A percentile compares a stretch with the other conserved stretches of the same genome.
Conservation (phyloP, 208 protist species). For the Trypanosoma conorhini region DNA sequence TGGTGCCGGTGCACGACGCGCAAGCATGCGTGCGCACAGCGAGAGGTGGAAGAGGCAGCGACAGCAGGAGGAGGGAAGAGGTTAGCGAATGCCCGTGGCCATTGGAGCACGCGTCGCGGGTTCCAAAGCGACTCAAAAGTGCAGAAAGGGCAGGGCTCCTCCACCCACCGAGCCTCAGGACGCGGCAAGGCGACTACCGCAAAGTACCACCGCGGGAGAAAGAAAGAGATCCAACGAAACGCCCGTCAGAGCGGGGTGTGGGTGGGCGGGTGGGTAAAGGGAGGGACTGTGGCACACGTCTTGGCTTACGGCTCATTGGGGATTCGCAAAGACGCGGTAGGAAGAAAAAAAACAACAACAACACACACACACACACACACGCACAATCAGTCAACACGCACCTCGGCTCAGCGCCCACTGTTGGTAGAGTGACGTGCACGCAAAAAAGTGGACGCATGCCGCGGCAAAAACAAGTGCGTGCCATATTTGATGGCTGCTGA, state of each 20-base stretch:
- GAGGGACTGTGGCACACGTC: slow-evolving; percentile 25
- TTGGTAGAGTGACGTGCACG: slow-evolving; percentile 71
- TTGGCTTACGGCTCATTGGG: slow-evolving; percentile 32
- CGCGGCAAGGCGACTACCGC: too few species aligned
- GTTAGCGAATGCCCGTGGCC: not conserved
- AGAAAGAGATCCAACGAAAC: not conserved
- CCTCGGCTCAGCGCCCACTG: slow-evolving; percentile 30
- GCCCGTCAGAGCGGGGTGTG: too few species aligned
- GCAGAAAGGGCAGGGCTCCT: not conserved
- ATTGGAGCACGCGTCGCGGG: too few species aligned
- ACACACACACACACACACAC: not conserved
- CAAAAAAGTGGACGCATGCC: slow-evolving; percentile 74
- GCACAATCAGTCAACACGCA: not conserved
- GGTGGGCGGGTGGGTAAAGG: not conserved
- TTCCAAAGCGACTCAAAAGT: too few species aligned
- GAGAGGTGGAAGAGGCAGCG: not conserved
- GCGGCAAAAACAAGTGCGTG: slow-evolving; percentile 76
- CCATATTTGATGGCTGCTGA: slow-evolving; percentile 79
- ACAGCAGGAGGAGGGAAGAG: not conserved
- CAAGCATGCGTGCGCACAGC: not conserved
- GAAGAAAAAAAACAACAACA: slow-evolving; percentile 78
- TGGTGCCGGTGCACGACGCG: not conserved
- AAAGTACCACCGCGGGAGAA: not conserved
- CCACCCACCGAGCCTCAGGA: too few species aligned
- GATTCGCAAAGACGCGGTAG: slow-evolving; percentile 64